Percentiles rank a stretch among this genome's conserved stretches.
Conservation (phyloP, 2,329 filamentous ascomycete species). For the Macrophomina pseudophaseolina region DNA sequence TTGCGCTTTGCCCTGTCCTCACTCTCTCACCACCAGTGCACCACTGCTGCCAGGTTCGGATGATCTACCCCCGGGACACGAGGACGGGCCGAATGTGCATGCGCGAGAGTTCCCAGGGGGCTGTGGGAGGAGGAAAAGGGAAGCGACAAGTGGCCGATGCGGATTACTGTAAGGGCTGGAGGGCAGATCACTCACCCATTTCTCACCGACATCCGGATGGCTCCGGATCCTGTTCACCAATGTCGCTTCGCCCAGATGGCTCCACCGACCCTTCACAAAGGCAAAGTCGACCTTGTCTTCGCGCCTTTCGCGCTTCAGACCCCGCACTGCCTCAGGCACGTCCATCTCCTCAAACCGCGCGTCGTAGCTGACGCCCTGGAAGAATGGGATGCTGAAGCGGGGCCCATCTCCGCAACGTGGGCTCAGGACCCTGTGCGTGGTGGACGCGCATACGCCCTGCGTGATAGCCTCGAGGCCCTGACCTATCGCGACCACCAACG, state of each 20-base stretch:
- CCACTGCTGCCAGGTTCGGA: conserved; percentile 20
- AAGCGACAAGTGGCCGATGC: conserved; percentile 16
- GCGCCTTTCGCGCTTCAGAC: conserved; percentile 64
- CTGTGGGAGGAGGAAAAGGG: conserved; percentile 13
- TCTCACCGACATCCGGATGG: conserved; percentile 83
- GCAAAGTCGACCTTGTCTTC: conserved; percentile 86
- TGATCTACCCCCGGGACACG: conserved; percentile 26
- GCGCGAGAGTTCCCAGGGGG: conserved; percentile 11
- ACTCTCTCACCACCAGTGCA: conserved; percentile 21
- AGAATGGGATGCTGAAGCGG: conserved; percentile 83
- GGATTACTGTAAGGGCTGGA: conserved; percentile 17
- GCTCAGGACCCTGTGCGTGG: conserved; percentile 82
- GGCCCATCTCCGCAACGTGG: conserved; percentile 72
- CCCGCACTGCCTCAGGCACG: conserved; percentile 66
- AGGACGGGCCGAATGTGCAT: conserved; percentile 24
- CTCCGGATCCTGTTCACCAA: conserved; percentile 84
- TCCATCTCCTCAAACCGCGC: conserved; percentile 79
- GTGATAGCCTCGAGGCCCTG: conserved; percentile 87
- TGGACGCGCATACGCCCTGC: conserved; percentile 78
- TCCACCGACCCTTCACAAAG: conserved; percentile 71
- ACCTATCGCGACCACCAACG: conserved; percentile 84
- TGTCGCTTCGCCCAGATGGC: conserved; percentile 79
- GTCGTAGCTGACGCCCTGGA: conserved; percentile 83
- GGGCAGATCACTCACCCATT: conserved; percentile 57
- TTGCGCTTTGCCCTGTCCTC: conserved; percentile 16